phyloP scores from a whole-genome alignment of 2,329 filamentous ascomycete genomes.

The Nakataea oryzae region DNA sequence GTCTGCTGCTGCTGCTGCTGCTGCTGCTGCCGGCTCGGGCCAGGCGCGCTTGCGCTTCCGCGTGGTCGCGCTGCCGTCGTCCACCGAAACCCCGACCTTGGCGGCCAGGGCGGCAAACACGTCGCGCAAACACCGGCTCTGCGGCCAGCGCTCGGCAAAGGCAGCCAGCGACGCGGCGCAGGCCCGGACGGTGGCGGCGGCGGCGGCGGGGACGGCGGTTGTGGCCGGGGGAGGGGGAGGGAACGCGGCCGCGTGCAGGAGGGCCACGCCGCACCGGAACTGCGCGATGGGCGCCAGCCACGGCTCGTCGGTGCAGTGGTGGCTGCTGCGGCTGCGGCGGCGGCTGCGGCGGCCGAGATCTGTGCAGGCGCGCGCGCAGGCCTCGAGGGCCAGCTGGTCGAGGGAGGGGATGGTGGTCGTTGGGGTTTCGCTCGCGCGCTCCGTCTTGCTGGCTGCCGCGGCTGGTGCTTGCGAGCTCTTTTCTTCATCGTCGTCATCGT shows the following conservation, averaged over 20 bases:
- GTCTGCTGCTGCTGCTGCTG: neutral
- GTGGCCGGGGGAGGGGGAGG: conserved; percentile 18
- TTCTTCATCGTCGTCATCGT: no score
- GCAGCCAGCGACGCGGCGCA: conserved; percentile 23
- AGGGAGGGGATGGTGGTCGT: no score
- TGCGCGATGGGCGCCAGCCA: conserved; percentile 18
- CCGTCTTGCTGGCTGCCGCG: no score
- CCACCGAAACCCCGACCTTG: conserved; percentile 9
- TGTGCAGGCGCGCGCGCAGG: neutral
- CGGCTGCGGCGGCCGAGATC: neutral
- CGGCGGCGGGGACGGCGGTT: conserved; percentile 18
- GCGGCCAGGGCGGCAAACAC: conserved; percentile 21
- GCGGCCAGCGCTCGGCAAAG: conserved; percentile 23
- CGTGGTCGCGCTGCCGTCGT: neutral
- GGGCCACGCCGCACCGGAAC: conserved; percentile 22
- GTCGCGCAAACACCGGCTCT: conserved; percentile 21
- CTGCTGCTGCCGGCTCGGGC: no score
- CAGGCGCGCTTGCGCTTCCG: neutral
- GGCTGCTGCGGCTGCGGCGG: neutral
- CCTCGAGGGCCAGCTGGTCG: neutral
- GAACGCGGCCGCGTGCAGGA: conserved; percentile 22
- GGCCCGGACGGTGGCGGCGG: conserved; percentile 22
- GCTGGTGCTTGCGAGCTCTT: no score
- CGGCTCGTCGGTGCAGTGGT: conserved; percentile 5
- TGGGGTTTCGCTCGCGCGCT: no score